Base-by-base conservation (phyloP, 768 basidiomycete species). In the Sarcodon sp. region DNA sequence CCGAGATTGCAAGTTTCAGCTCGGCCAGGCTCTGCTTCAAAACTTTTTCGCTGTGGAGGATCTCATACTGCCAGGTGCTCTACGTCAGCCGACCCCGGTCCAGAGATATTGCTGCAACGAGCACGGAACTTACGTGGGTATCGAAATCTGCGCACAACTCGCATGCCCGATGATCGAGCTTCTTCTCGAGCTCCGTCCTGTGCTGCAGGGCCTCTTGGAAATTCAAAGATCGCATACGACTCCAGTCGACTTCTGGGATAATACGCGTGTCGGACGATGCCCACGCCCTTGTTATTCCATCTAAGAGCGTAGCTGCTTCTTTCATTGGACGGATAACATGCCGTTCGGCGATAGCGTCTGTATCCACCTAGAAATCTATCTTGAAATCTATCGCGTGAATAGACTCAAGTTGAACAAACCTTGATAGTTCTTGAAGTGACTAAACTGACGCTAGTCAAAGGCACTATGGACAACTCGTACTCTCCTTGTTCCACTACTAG, bases 1-100 rank as follows among this genome's bases (percentile, higher is more conserved):
- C 96, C 4, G 93, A 97, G 31, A 98, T 79, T 2, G 84, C 82
- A 37, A 86, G 70, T 58, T 87, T 92, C 47, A 99, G 71, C 33
- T 71, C 66, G 1, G 79, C 79, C 49, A 99, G 83, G 54, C 80
- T 84, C 34, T 76, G 72, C 52, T 78, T 75, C 45, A 98, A 64
- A 15, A 82, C 61, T 58, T 84, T 88, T 54, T 83, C 79, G 47
- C 73, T 76, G 55, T 99, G 96, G 34, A 88, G 55, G 16, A 73
- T 66, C 10, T 66, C 59, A 59, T 96, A 97, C 94, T 27, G 21
- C 21, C 21, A 27, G 21, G 21, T 27, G 21, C 21, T 27, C 21
- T 27, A 27, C 21, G 21, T 56, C 47, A 49, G 48, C 47, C 44
- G 31, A 39, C 21, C 21, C 21, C 21, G 21, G 21, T 4, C 21